Evolutionary conservation across 2,329 filamentous ascomycete species (phyloP), one percentile per base, ranked within the genome.

Genomic region (Paracoccidioides lutzii): DNA sequence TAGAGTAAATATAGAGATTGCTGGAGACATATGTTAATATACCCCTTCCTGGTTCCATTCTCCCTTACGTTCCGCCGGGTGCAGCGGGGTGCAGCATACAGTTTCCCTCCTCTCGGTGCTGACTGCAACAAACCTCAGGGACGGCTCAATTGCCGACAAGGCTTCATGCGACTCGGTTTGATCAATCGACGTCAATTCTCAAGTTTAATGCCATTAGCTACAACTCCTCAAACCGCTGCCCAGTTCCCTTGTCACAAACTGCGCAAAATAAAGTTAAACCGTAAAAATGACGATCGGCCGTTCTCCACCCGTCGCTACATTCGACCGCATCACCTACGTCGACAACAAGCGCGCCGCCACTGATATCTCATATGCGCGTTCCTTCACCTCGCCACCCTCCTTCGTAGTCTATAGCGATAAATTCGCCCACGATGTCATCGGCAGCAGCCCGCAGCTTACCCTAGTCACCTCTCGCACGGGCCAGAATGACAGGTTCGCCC

Each of bases 401-500:
- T 60, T 60, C 44, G 49, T 57, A 15, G 54, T 46, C 52, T 59
- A 65, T 51, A 56, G 64, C 52, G 49, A 57, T 6, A 55, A 50
- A 9, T 67, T 67, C 37, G 42, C 45, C 7, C 43, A 40, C 30
- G 55, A 66, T 54, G 63, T 75, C 14, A 64, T 72, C 32, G 74
- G 74, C 2, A n/a, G 57, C 4, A 55, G 57, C 2, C 71, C 73
- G 4, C 63, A 59, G 9, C 57, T 76, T 1, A 65, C 74, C 10
- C 57, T 74, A 2, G 60, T 76, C 2, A 60, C 68, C 28, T 48
- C 55, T 22, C 49, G 57, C 32, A 67, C 74, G 57, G 69, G 72
- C 51, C 59, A 65, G 37, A 61, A 63, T 3, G 72, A 75, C 43
- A 71, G 75, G 0, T 78, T 78, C 53, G 76, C 76, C 1, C 76